phyloP scores from a whole-genome alignment of 2,329 filamentous ascomycete species.

The Arthrobotrys musiformis region DNA sequence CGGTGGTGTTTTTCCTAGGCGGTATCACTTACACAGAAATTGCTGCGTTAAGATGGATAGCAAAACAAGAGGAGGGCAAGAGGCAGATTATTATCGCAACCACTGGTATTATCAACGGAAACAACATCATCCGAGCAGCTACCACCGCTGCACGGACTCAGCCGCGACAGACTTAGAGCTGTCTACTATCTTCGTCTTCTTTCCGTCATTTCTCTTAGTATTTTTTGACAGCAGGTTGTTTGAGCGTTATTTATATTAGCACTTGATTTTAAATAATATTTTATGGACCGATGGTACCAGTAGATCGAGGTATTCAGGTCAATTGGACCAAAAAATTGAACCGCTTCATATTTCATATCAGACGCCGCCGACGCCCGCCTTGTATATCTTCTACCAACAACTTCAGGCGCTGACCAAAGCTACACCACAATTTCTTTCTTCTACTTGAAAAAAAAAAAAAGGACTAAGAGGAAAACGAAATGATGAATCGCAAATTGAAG shows the following conservation, averaged over 20 bases:
- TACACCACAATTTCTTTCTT: background rate
- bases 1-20: constrained; percentile 97
- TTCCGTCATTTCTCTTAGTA: background rate
- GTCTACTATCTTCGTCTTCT: background rate
- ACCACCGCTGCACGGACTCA: constrained; percentile 69
- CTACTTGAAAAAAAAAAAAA: too few relatives aligned
- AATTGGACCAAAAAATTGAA: background rate
- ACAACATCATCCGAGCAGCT: constrained; percentile 85
- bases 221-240: background rate
- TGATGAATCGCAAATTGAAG: constrained; percentile 58
- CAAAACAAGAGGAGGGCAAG: constrained; percentile 75
- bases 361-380: constrained; percentile 1
- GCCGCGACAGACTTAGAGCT: constrained; percentile 13
- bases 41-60: constrained; percentile 89
- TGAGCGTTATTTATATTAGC: background rate
- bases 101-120: constrained; percentile 89
- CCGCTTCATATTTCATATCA: background rate
- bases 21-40: constrained; percentile 97
- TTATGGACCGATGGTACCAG: background rate
- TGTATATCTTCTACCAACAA: background rate
- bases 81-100: constrained; percentile 91
- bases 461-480: constrained; percentile 56
- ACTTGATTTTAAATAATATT: background rate
- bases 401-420: background rate
- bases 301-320: background rate